Base-by-base conservation (phyloP, 495 filamentous ascomycete genomes). In the Hyaloscypha bicolor region DNA sequence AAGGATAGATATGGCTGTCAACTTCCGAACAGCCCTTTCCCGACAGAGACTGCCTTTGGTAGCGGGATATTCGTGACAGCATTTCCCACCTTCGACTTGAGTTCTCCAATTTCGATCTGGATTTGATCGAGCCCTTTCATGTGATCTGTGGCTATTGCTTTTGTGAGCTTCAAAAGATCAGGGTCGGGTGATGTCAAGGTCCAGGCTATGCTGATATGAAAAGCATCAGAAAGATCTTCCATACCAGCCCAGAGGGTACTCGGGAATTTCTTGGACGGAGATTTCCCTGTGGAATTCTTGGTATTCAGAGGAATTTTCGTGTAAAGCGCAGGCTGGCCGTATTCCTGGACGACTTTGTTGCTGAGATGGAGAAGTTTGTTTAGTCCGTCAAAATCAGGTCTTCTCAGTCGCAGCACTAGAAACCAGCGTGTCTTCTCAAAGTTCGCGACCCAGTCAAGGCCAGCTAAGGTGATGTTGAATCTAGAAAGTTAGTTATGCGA, bases 201-300 rank as follows among this genome's bases (percentile, higher is more conserved):
- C 93, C 93, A 97, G 0, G 90, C 93, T 52, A 97, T 81, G 35
- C 90, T 93, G 55, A 96, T 79, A 77, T 97, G 93, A 69, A 96
- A 96, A 19, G 80, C 87, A 56, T 79, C 68, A 11, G 83, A 81
- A 53, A 73, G 79, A 64, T 85, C 80, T 11, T 69, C 68, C 22
- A 68, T 63, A 45, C 52, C 57, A 9, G 59, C 22, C 67, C 63
- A 65, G n/a, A 61, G 35, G 8, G 59, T 6, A 21, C 52, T 45
- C 16, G 9, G n/a, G 16, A 16, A 14, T 53, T 25, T 31, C 19
- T 22, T 52, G 16, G 19, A 22, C 56, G 22, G 2, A 8, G 11
- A 32, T 56, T 51, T 58, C 9, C 19, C 56, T 33, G 16, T 9
- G n/a, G 5, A 16, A 0, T 52, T 45, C 22, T 33, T 61, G 39